phyloP scores from a whole-genome alignment of 2,329 filamentous ascomycete species.

The Coniella lustricola region DNA sequence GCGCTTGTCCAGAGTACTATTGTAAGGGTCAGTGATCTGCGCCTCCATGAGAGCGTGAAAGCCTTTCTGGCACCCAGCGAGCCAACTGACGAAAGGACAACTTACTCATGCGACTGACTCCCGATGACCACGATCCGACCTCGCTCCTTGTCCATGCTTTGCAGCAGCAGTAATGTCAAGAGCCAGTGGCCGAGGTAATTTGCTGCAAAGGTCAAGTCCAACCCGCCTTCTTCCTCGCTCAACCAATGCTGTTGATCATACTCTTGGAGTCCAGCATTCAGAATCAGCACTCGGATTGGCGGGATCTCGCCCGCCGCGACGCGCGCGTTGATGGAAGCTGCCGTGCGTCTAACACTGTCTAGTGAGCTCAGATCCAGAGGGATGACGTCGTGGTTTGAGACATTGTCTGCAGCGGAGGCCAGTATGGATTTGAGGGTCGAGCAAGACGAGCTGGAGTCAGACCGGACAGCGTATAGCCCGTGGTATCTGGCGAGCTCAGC shows the following conservation, averaged over 20 bases:
- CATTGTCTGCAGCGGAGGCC: neutral
- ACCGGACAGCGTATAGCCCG: conserved; percentile 27
- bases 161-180: conserved; percentile 18
- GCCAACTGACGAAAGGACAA: neutral
- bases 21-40: too few relatives aligned
- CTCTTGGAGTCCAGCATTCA: conserved; percentile 26
- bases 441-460: conserved; percentile 1
- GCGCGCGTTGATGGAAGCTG: conserved; percentile 23
- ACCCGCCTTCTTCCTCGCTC: neutral
- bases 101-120: conserved; percentile 10
- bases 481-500: conserved; percentile 26
- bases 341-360: conserved; percentile 21
- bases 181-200: conserved; percentile 24
- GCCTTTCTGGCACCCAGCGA: neutral
- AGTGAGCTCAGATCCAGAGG: conserved; percentile 26
- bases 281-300: conserved; percentile 31
- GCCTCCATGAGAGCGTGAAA: too few relatives aligned
- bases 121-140: conserved; percentile 19
- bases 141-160: conserved; percentile 19
- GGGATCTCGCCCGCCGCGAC: conserved; percentile 28
- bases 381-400: conserved; percentile 23
- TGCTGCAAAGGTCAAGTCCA: conserved; percentile 17
- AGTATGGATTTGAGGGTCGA: conserved; percentile 16
- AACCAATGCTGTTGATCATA: conserved; percentile 17
- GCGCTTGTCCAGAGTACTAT: neutral